Evolutionary conservation across 169 alveolate species (phyloP).

Genomic region (Perkinsus olseni): DNA sequence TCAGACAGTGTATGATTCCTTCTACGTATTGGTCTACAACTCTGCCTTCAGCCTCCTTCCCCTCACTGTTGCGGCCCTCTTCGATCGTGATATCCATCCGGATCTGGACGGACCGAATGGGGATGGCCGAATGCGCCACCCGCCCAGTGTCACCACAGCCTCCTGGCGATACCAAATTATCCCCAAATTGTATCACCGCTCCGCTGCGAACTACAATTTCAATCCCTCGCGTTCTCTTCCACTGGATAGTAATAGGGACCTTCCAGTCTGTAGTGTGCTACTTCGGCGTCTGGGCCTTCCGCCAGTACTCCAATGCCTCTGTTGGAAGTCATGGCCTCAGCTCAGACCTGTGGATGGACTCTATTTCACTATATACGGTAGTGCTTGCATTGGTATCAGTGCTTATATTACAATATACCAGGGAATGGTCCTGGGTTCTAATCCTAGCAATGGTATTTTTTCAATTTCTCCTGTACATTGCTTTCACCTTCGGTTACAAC

Average conservation of each 20-base stretch:
- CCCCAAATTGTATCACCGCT: neutral
- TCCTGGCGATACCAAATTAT: neutral
- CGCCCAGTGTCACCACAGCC: neutral
- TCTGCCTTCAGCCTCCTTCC: conserved; percentile 66
- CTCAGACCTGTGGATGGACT: neutral
- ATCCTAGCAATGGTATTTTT: neutral
- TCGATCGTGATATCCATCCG: conserved; percentile 54
- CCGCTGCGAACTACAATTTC: neutral
- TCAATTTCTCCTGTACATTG: neutral
- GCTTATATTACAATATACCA: neutral
- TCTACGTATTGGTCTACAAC: conserved; percentile 74
- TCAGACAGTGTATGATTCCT: conserved; percentile 70
- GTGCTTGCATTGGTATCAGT: neutral
- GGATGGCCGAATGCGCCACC: neutral
- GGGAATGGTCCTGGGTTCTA: neutral
- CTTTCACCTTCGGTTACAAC: neutral
- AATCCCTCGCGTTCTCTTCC: neutral
- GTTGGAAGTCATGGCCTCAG: neutral
- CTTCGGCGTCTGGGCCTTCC: neutral
- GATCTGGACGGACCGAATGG: neutral
- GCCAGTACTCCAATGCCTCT: neutral
- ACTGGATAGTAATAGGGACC: neutral
- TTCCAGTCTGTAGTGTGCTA: neutral
- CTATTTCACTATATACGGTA: neutral
- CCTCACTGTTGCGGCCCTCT: conserved; percentile 52